Evolutionary conservation across 495 filamentous ascomycete species (phyloP).

Genomic region (Trichoderma gamsii): DNA sequence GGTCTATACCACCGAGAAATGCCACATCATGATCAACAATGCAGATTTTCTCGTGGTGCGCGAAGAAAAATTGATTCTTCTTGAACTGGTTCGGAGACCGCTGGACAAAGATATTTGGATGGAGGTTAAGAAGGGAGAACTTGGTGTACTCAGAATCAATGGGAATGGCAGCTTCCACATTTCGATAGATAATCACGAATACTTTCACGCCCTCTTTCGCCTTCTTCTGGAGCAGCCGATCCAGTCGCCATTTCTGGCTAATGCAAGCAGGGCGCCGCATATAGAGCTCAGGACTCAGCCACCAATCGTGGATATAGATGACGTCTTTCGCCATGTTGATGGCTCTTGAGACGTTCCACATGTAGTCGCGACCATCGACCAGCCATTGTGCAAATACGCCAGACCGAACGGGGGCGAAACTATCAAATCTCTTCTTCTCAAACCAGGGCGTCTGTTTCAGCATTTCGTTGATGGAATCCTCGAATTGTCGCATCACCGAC

Average conservation of each 20-base stretch:
- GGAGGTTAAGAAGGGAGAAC: slow-evolving; percentile 90
- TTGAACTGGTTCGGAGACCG: slow-evolving; percentile 94
- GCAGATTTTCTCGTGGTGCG: slow-evolving; percentile 95
- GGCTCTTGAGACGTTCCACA: slow-evolving; percentile 97
- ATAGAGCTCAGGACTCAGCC: slow-evolving; percentile 94
- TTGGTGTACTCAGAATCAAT: slow-evolving; percentile 99
- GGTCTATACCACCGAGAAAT: slow-evolving; percentile 92
- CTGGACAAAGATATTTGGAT: slow-evolving; percentile 94
- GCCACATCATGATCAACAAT: slow-evolving; percentile 94
- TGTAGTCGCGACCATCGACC: slow-evolving; percentile 94
- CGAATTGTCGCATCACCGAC: slow-evolving; percentile 81
- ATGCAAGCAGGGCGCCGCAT: slow-evolving; percentile 92
- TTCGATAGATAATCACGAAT: slow-evolving; percentile 97
- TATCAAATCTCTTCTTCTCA: slow-evolving; percentile 76
- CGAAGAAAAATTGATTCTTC: slow-evolving; percentile 99
- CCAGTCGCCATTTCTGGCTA: slow-evolving; percentile 97
- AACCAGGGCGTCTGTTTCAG: slow-evolving; percentile 72
- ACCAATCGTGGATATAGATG: slow-evolving; percentile 99
- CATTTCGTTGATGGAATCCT: slow-evolving; percentile 87
- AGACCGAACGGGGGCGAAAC: slow-evolving; percentile 84
- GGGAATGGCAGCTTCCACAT: slow-evolving; percentile 94
- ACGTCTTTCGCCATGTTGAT: slow-evolving; percentile 98
- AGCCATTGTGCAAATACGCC: slow-evolving; percentile 93
- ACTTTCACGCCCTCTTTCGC: slow-evolving; percentile 94
- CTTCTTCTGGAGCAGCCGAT: slow-evolving; percentile 89